Conservation (phyloP, 2,329 filamentous ascomycete species). For the Diplodia sapinea region DNA sequence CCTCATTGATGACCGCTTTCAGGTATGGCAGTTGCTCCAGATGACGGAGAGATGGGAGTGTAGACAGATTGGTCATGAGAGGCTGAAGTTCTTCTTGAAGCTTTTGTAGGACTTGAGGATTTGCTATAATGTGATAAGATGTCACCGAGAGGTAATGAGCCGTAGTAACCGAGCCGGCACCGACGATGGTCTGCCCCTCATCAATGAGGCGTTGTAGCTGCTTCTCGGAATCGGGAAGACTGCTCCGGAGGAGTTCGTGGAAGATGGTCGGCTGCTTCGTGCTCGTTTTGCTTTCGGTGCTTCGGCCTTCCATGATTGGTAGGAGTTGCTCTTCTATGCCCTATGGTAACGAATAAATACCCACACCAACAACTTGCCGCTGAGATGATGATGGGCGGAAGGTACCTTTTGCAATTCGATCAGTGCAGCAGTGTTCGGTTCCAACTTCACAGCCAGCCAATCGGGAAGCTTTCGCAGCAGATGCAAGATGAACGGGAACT, state of each 20-base stretch:
- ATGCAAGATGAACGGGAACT: slow-evolving; percentile 23
- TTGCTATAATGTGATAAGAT: slow-evolving; percentile 46
- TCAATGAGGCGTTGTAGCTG: slow-evolving; percentile 32
- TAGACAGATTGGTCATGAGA: background rate
- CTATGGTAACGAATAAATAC: slow-evolving; percentile 4
- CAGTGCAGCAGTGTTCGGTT: background rate
- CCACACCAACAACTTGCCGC: background rate
- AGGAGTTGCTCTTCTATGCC: background rate
- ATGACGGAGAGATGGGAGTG: slow-evolving; percentile 7
- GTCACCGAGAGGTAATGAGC: slow-evolving; percentile 44
- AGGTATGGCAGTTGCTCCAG: slow-evolving; percentile 34
- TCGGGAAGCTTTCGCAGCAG: background rate
- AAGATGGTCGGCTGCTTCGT: slow-evolving; percentile 39
- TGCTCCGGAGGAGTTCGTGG: slow-evolving; percentile 40
- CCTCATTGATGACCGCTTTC: slow-evolving; percentile 36
- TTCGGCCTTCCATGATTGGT: slow-evolving; percentile 16
- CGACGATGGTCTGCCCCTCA: slow-evolving; percentile 38
- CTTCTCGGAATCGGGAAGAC: slow-evolving; percentile 37
- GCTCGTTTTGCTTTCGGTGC: background rate
- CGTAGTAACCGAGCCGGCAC: slow-evolving; percentile 49
- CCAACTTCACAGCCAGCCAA: slow-evolving; percentile 18
- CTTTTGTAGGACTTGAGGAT: slow-evolving; percentile 39
- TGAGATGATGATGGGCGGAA: background rate
- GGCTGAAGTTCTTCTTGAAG: slow-evolving; percentile 46
- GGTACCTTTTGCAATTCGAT: slow-evolving; percentile 14